Conservation (phyloP, 768 basidiomycete species). For the Clitopilus hobsonii region DNA sequence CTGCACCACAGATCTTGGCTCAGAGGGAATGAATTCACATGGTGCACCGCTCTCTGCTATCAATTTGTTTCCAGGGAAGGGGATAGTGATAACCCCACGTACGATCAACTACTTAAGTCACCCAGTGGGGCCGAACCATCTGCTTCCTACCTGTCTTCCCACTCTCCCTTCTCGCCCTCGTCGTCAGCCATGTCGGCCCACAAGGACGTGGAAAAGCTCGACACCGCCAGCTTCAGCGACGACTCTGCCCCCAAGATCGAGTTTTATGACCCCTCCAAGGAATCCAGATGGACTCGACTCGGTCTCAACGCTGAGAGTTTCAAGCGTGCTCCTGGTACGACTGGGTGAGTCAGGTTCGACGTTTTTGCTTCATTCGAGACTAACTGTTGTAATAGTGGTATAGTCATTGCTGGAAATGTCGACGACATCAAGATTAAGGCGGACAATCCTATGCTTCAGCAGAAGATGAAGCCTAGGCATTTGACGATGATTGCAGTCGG, state of each 20-base stretch:
- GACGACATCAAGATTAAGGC: slow-evolving; percentile 30
- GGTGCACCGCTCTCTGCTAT: neutral
- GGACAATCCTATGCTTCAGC: slow-evolving; percentile 41
- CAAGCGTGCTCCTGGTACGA: slow-evolving; percentile 42
- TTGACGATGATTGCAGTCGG: slow-evolving; percentile 45
- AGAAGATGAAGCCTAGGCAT: slow-evolving; percentile 45
- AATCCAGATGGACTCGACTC: slow-evolving; percentile 38
- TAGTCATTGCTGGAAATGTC: slow-evolving; percentile 32
- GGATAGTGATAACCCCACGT: neutral
- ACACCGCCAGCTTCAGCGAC: slow-evolving; percentile 24
- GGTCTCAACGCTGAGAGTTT: slow-evolving; percentile 39
- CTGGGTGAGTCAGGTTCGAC: slow-evolving; percentile 27
- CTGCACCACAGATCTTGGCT: neutral
- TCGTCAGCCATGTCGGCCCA: slow-evolving; percentile 21
- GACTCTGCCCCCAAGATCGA: slow-evolving; percentile 21
- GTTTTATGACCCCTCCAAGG: slow-evolving; percentile 45
- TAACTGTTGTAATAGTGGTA: slow-evolving; percentile 23
- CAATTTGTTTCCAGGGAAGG: neutral
- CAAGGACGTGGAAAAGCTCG: slow-evolving; percentile 28
- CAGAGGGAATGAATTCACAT: neutral
- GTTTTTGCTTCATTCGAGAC: neutral
- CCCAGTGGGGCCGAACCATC: neutral
- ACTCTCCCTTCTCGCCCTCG: slow-evolving; percentile 5
- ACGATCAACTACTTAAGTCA: neutral
- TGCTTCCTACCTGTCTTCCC: slow-evolving; percentile 1